Base-by-base conservation (phyloP, 164 flowering plant genomes). In the Houttuynia cordata region DNA sequence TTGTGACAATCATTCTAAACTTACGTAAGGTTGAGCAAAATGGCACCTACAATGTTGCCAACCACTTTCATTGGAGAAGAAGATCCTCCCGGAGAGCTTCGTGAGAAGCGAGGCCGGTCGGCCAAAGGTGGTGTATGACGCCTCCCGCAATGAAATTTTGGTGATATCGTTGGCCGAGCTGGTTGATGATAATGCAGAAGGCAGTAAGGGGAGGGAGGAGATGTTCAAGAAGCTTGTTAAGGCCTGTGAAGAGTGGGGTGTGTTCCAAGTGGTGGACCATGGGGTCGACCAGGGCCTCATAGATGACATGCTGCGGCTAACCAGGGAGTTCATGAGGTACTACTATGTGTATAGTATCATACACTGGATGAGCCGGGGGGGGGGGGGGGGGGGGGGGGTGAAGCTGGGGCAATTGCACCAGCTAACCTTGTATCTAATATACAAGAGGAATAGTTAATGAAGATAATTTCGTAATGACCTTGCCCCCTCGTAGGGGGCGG, bases 221-320 rank as follows among this genome's bases (percentile, higher is more conserved):
- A n/a, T n/a, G n/a, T n/a, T n/a, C n/a, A 37, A 66, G 74, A 77
- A 78, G 56, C 81, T 88, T 22, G 88, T 83, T 0, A 80, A 75
- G 56, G 91, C 93, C 0, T 86, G 96, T 57, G 90, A 88, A 70
- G 80, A 84, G 19, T 88, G 96, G 96, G 96, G 96, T 9, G 52
- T 88, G 19, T 86, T 88, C 68, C 96, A 88, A 64, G 81, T 88
- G 19, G 76, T 86, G 14, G 92, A 88, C 62, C 96, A 88, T 64
- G 91, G 96, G 5, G 76, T 88, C n/a, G 92, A 86, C 24, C 12
- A 74, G 1, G 58, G 37, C 23, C 78, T 86, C 17, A 54, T 88
- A 3, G 58, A 76, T 18, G 78, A 79, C 0, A 88, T 88, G 96
- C 78, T 82, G 1, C 55, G 75, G 4, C 74, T 83, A 7, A 80